Base-by-base conservation (phyloP, 768 basidiomycete genomes). In the Cyclocybe cylindracea region DNA sequence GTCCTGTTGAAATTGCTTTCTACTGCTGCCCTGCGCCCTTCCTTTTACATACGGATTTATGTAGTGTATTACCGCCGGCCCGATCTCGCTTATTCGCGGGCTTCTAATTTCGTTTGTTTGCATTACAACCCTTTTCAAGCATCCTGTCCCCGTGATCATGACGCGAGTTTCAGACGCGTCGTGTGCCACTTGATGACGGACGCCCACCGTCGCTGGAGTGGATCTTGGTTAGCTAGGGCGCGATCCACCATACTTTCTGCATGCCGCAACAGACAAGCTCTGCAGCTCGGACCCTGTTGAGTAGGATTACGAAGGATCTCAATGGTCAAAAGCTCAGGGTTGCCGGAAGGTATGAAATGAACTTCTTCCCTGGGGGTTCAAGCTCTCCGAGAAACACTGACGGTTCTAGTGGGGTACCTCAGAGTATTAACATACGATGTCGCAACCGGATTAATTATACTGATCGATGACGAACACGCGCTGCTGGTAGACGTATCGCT, bases 401-500 rank as follows among this genome's bases (percentile, higher is more conserved):
- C 37, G 16, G 19, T 24, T 44, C 37, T 44, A 34, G 18, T 52
- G 39, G 31, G 8, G 32, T 19, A 47, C 41, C 24, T 32, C 48
- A 89, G 86, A 60, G 71, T 87, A 56, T 72, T 85, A 34, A 71
- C 76, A 31, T 85, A 85, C 61, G 83, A 87, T 54, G 68, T 71
- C 10, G 58, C 65, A 7, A 76, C 74, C 36, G 77, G 76, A 3
- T 64, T 79, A 10, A 66, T 79, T 10, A 51, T 83, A 16, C 64
- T 89, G 32, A 57, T 77, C n/a, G 81, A 82, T 56, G 73, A 71
- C 42, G 72, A 74, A 10, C 65, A 66, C n/a, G 82, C 73, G 33
- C 60, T 88, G 43, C 68, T 85, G 8, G 79, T 87, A 7, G 85
- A 89, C 61, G 75, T 75, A 7, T 71, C 76, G 40, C 71, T 84